These are phyloP conservation scores for Coemansia sp. DNA, from an alignment of 192 early-diverging fungal species.

Conservation along the genomic window DNA sequence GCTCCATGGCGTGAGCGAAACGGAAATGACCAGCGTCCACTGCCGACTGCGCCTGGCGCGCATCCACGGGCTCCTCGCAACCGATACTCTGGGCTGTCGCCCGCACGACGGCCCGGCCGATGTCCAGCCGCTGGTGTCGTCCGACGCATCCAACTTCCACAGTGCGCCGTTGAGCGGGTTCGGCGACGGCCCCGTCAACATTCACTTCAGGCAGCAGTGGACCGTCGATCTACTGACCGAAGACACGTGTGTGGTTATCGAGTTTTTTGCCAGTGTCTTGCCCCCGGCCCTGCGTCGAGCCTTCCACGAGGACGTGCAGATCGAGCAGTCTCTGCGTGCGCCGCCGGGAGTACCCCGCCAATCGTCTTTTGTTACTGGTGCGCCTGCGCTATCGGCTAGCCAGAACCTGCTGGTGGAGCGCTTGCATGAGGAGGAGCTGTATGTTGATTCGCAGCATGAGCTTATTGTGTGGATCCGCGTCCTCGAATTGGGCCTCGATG, in stretches of 20 bases:
- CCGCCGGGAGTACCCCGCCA: not conserved
- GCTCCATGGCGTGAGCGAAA: slow-evolving; percentile 30
- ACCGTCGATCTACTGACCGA: slow-evolving; percentile 25
- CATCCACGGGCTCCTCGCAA: slow-evolving; percentile 16
- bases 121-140: not conserved
- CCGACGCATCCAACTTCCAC: not conserved
- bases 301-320: slow-evolving; percentile 48
- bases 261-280: slow-evolving; percentile 40
- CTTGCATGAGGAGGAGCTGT: slow-evolving; percentile 60
- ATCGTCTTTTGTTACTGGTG: not conserved
- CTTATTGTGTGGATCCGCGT: slow-evolving; percentile 64
- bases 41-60: slow-evolving; percentile 42
- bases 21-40: slow-evolving; percentile 37
- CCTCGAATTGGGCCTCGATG: slow-evolving; percentile 62
- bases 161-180: slow-evolving; percentile 33
- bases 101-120: not conserved
- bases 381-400: slow-evolving; percentile 19
- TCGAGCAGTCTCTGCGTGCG: slow-evolving; percentile 30
- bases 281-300: slow-evolving; percentile 34
- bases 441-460: slow-evolving; percentile 67
- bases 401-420: slow-evolving; percentile 31
- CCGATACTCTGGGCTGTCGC: not conserved
- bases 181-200: slow-evolving; percentile 33
- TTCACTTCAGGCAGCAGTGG: slow-evolving; percentile 47
- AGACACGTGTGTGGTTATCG: slow-evolving; percentile 29